Percentiles rank a stretch among this genome's conserved stretches.
Evolutionary conservation across 371 early-diverging fungal species (phyloP).

Genomic region (Mucor saturninus): DNA sequence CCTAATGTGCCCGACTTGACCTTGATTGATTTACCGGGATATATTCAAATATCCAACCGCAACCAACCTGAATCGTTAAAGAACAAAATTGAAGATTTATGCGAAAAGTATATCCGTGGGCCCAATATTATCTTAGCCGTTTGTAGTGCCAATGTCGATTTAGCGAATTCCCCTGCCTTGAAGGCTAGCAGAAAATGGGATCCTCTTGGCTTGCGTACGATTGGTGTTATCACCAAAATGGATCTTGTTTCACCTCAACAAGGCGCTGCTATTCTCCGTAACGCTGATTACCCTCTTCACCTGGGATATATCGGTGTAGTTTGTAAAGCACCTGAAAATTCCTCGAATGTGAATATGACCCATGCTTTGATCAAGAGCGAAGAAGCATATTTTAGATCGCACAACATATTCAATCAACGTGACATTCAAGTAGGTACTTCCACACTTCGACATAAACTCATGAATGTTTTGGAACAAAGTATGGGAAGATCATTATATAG

Average conservation of each 20-base stretch:
- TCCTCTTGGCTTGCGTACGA: constrained; percentile 92
- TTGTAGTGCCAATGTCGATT: constrained; percentile 97
- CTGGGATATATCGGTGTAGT: constrained; percentile 99
- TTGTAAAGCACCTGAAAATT: constrained; percentile 69
- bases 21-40: constrained; percentile 98
- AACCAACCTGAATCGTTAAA: constrained; percentile 95
- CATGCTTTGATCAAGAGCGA: constrained; percentile 75
- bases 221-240: constrained; percentile 99
- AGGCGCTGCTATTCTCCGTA: constrained; percentile 85
- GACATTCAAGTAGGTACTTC: constrained; percentile 84
- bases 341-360: constrained; percentile 53
- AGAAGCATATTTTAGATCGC: constrained; percentile 70
- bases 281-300: constrained; percentile 91
- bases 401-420: constrained; percentile 63
- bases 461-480: constrained; percentile 88
- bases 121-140: constrained; percentile 98
- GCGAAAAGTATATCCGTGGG: constrained; percentile 90
- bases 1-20: constrained; percentile 96
- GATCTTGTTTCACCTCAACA: constrained; percentile 91
- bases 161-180: constrained; percentile 98
- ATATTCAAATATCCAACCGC: constrained; percentile 94
- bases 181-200: constrained; percentile 93
- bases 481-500: constrained; percentile 86
- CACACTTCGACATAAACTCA: constrained; percentile 80
- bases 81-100: constrained; percentile 91